Conservation (phyloP, 208 protist species). For the Crithidia fasciculata region DNA sequence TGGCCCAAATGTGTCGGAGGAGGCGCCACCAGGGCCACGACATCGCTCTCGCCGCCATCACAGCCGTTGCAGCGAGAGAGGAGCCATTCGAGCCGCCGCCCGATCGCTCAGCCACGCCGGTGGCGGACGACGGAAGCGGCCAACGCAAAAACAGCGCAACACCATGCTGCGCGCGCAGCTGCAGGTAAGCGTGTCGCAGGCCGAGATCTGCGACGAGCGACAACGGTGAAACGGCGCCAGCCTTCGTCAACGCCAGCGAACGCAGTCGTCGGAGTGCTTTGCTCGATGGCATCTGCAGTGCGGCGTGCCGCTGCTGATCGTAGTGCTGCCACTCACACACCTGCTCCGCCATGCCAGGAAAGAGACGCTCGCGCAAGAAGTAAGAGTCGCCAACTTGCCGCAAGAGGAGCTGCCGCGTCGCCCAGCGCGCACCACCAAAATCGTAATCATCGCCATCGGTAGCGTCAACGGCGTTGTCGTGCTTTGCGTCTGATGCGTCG, state of each 20-base stretch:
- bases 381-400: slow-evolving; percentile 17
- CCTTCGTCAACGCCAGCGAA: not conserved
- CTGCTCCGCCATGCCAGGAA: slow-evolving; percentile 21
- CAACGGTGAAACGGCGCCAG: not conserved
- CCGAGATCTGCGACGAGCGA: slow-evolving; percentile 8
- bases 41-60: slow-evolving; percentile 3
- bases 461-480: not conserved
- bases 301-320: slow-evolving; percentile 3
- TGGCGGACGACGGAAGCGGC: slow-evolving; percentile 15
- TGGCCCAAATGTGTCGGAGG: slow-evolving; percentile 52
- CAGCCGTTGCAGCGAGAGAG: not conserved
- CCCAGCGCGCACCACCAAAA: not conserved
- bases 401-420: not conserved
- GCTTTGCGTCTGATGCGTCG: not conserved
- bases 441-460: not conserved
- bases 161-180: slow-evolving; percentile 50
- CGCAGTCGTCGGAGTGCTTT: slow-evolving; percentile 12
- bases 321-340: slow-evolving; percentile 23
- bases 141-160: slow-evolving; percentile 76
- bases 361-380: slow-evolving; percentile 24
- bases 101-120: not conserved
- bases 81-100: not conserved
- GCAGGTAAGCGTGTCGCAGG: slow-evolving; percentile 50
- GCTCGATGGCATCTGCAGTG: slow-evolving; percentile 12
- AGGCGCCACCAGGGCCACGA: slow-evolving; percentile 52